phyloP scores from a whole-genome alignment of 176 grass and related monocot species.

The Elaeis guineensis region DNA sequence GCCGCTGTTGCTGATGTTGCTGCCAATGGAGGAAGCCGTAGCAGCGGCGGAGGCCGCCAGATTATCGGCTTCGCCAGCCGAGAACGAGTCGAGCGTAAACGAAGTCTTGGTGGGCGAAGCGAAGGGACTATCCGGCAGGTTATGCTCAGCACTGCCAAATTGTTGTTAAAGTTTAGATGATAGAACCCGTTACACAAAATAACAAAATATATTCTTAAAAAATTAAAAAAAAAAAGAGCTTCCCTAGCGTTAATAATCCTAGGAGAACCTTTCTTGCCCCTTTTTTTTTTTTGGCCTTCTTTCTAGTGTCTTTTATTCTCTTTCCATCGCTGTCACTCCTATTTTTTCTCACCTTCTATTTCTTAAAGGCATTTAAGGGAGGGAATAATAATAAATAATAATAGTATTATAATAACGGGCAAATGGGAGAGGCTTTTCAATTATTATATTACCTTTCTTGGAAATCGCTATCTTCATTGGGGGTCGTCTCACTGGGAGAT shows the following conservation, averaged over 20 bases:
- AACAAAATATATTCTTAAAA: too few species aligned
- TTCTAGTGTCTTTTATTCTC: too few species aligned
- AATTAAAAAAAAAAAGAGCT: too few species aligned
- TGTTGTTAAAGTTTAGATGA: neutral
- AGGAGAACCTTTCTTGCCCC: too few species aligned
- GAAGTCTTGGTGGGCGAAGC: slow-evolving; percentile 46
- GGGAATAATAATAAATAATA: too few species aligned
- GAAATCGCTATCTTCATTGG: slow-evolving; percentile 51
- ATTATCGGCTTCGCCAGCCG: slow-evolving; percentile 13
- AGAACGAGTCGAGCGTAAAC: slow-evolving; percentile 21
- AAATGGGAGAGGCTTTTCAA: slow-evolving; percentile 4
- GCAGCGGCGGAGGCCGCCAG: neutral
- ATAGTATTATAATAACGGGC: too few species aligned
- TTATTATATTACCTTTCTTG: slow-evolving; percentile 54
- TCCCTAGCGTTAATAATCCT: too few species aligned
- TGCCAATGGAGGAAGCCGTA: neutral
- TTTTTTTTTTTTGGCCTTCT: too few species aligned
- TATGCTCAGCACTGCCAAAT: slow-evolving; percentile 48
- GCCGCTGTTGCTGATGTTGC: slow-evolving; percentile 9
- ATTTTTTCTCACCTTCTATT: too few species aligned
- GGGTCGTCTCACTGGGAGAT: slow-evolving; percentile 48
- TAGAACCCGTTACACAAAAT: too few species aligned
- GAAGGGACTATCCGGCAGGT: slow-evolving; percentile 75
- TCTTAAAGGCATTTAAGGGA: too few species aligned
- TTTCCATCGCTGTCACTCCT: too few species aligned